Evolutionary conservation across 371 early-diverging fungal genomes (phyloP), one percentile per base, ranked within the genome.

Genomic region (Mucor indicus): DNA sequence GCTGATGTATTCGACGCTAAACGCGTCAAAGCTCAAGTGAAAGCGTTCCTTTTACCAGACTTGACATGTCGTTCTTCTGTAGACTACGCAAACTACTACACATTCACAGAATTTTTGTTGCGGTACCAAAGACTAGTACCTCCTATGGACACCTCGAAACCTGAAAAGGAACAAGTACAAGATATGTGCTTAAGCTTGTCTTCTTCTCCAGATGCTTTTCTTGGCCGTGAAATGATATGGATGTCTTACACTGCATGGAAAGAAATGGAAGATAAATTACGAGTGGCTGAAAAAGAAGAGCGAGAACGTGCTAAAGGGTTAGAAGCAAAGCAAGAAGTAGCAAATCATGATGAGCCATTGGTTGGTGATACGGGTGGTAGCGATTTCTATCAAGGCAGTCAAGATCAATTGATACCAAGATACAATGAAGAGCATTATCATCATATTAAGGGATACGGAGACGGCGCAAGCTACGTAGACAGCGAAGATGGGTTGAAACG

Each of bases 221-320:
- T 86, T 1, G 91, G 90, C 9, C 66, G 77, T 30, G 76, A 72
- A 15, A 79, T 74, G 60, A 76, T 89, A n/a, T 89, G 85, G 72
- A 60, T 89, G 27, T 68, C 79, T 1, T 86, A 85, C 40, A 79
- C 77, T 25, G 84, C 80, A 4, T 91, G 90, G 90, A 84, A 83
- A 47, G 81, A 82, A 39, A 53, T 92, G 17, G 95, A 94, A 49
- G 86, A 89, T 47, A 81, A 82, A 16, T 69, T 94, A 21, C 75
- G 90, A 15, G 69, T 74, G 1, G 69, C 77, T 30, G 91, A 93
- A 69, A 86, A 87, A 47, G 87, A 82, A 32, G 81, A 83, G 40
- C 70, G 83, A 17, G 67, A 65, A 22, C 74, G 75, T 24, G 64
- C 69, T 12, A 83, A 81, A 54, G 53, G 44, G 10, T n/a, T 27